A percentile compares a stretch with the other conserved stretches of the same genome.
Evolutionary conservation across 75 land plant genomes (phyloP).

Genomic region (Azolla pinnata): DNA sequence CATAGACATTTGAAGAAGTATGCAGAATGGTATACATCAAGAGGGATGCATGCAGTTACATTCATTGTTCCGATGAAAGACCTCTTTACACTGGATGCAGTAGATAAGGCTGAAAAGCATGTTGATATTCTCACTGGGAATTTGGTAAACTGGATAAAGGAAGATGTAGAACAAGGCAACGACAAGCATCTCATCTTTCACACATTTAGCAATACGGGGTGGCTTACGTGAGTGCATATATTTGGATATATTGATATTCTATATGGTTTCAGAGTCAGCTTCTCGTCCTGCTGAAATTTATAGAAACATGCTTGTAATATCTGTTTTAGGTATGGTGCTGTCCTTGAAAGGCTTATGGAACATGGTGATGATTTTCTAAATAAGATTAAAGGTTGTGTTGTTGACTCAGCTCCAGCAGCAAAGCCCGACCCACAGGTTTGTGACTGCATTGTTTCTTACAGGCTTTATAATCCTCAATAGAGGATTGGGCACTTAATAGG

Average conservation of each 20-base stretch:
- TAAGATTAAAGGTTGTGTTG: slow-evolving; percentile 77
- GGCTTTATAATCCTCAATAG: too few relatives aligned
- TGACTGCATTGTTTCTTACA: too few relatives aligned
- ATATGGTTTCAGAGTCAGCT: not conserved
- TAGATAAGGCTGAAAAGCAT: slow-evolving; percentile 45
- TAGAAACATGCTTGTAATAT: not conserved
- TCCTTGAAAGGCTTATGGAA: slow-evolving; percentile 68
- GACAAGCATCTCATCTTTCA: slow-evolving; percentile 57
- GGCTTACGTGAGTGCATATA: slow-evolving; percentile 58
- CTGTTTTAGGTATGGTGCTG: slow-evolving; percentile 63
- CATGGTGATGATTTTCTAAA: slow-evolving; percentile 41
- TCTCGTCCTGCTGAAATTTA: not conserved
- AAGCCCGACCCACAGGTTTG: slow-evolving; percentile 89
- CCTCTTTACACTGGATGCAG: slow-evolving; percentile 43
- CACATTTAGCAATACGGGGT: slow-evolving; percentile 90
- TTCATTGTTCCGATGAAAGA: slow-evolving; percentile 52
- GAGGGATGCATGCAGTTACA: slow-evolving; percentile 58
- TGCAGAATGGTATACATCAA: slow-evolving; percentile 62
- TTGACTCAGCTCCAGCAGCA: slow-evolving; percentile 97
- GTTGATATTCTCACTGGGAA: slow-evolving; percentile 35
- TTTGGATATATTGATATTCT: not conserved
- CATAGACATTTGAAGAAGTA: slow-evolving; percentile 69
- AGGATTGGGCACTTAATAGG: too few relatives aligned
- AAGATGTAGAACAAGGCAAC: slow-evolving; percentile 17
- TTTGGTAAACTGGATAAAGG: slow-evolving; percentile 43